A percentile compares a stretch with the other conserved stretches of the same genome.
These are phyloP conservation scores for Diaporthe amygdali DNA, from an alignment of 2,329 filamentous ascomycete genomes.

Conservation along the genomic window DNA sequence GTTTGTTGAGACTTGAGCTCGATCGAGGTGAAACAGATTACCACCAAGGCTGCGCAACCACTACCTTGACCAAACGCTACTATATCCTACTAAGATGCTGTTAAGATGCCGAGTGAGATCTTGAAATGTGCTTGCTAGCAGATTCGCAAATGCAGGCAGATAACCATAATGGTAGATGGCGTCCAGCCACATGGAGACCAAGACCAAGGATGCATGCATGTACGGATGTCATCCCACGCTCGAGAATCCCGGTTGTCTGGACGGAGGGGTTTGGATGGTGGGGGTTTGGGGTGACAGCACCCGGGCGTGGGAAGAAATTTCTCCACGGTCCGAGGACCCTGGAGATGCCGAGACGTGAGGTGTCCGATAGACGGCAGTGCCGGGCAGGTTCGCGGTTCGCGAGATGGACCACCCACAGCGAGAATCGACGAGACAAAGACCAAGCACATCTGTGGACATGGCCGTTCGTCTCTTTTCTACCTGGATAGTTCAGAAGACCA, in stretches of 20 bases:
- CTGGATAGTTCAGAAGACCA: background rate
- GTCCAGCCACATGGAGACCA: background rate
- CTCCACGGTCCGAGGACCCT: background rate
- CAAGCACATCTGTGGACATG: no score
- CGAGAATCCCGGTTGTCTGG: background rate
- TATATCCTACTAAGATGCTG: background rate
- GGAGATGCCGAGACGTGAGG: background rate
- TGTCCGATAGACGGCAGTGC: background rate
- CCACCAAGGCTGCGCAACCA: background rate
- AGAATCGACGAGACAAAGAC: background rate
- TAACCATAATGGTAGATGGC: background rate
- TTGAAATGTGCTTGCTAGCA: background rate
- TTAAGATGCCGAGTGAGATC: background rate
- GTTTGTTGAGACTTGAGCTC: slow-evolving; percentile 8
- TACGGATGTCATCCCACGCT: background rate
- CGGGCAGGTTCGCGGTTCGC: background rate
- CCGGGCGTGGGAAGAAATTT: slow-evolving; percentile 10
- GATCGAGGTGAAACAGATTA: slow-evolving; percentile 1
- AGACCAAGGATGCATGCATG: background rate
- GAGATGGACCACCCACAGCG: background rate
- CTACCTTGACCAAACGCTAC: background rate
- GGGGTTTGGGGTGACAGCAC: slow-evolving; percentile 1
- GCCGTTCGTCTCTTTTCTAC: no score
- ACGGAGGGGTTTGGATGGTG: background rate
- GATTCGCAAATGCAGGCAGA: background rate